These are phyloP conservation scores for Ballota nigra DNA, from an alignment of 257 asterid species.

Conservation along the genomic window DNA sequence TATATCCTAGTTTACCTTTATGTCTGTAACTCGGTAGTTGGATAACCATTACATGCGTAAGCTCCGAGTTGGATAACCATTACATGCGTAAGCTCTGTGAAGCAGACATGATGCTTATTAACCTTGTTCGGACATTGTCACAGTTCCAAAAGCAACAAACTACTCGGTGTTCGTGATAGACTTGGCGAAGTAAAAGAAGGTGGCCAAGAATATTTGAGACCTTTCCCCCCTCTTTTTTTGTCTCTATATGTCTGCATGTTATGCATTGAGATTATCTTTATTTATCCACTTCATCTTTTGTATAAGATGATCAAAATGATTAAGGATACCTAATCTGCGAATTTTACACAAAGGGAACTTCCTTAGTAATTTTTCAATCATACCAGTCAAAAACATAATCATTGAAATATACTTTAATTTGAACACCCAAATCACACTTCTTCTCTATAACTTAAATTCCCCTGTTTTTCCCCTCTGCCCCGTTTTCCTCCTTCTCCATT, in stretches of 20 bases:
- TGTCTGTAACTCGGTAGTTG: not conserved
- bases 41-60: too few relatives aligned
- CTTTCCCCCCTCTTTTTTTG: not conserved
- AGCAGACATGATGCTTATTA: slow-evolving; percentile 10
- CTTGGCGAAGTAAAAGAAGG: slow-evolving; percentile 83
- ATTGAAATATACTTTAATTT: too few relatives aligned
- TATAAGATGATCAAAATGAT: not conserved
- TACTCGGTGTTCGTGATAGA: slow-evolving; percentile 80
- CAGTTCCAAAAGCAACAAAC: slow-evolving; percentile 97
- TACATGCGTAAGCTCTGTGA: not conserved
- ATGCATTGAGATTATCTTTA: not conserved
- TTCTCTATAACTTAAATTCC: too few relatives aligned
- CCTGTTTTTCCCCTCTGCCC: too few relatives aligned
- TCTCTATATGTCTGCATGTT: too few relatives aligned
- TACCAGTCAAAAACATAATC: not conserved
- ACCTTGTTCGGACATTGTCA: slow-evolving; percentile 17
- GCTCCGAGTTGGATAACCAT: not conserved
- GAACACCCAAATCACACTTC: too few relatives aligned
- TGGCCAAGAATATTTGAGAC: slow-evolving; percentile 57
- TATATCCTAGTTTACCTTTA: not conserved
- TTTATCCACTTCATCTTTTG: not conserved
- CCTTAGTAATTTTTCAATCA: not conserved
- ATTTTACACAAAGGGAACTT: not conserved
- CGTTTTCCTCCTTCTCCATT: too few relatives aligned
- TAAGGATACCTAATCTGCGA: not conserved